These are phyloP conservation scores for Corylus avellana DNA, from an alignment of 306 rosid species.

Conservation along the genomic window DNA sequence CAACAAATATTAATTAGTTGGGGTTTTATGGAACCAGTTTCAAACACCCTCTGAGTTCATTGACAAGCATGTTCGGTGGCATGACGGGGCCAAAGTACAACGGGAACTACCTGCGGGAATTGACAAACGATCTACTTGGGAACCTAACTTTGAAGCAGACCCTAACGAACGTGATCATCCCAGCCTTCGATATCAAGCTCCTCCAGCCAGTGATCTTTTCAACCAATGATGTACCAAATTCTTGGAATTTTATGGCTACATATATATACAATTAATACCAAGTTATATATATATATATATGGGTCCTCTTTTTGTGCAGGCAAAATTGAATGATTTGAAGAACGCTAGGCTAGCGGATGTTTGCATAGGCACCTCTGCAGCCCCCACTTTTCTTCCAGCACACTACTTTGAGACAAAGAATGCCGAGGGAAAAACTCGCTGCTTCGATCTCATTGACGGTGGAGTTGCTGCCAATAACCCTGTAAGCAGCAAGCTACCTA, in stretches of 20 bases:
- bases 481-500: conserved; percentile 21
- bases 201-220: conserved; percentile 10
- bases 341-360: conserved; percentile 42
- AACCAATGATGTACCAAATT: not conserved
- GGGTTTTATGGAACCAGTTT: conserved; percentile 3
- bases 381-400: conserved; percentile 46
- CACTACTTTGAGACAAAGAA: conserved; percentile 38
- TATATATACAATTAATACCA: not conserved
- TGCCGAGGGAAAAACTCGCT: conserved; percentile 17
- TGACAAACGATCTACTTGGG: conserved; percentile 19
- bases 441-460: conserved; percentile 42
- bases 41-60: not conserved
- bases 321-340: conserved; percentile 31
- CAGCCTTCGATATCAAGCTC: conserved; percentile 1
- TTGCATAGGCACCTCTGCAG: conserved; percentile 49
- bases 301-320: conserved; percentile 23
- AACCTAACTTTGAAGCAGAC: conserved; percentile 30
- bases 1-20: not conserved
- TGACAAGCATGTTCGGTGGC: not conserved
- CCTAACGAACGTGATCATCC: conserved; percentile 14
- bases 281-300: not conserved
- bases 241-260: not conserved
- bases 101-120: conserved; percentile 24
- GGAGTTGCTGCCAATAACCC: conserved; percentile 51
- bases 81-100: conserved; percentile 34